phyloP scores from a whole-genome alignment of 768 basidiomycete genomes.

The Boletus bicolor region DNA sequence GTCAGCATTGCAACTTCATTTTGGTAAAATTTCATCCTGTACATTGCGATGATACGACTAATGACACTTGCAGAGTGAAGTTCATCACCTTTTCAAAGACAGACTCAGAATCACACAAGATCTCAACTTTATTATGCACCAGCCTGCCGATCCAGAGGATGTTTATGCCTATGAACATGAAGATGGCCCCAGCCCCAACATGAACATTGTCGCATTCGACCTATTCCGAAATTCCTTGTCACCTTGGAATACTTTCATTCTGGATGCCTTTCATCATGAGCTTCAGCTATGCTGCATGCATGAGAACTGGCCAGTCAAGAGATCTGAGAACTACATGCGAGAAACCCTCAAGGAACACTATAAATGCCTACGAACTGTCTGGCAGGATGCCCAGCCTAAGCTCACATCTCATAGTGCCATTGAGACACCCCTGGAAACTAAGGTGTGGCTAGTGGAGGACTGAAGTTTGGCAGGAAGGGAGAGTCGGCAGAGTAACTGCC shows the following conservation, averaged over 20 bases:
- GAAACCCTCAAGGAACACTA: background rate
- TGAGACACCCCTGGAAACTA: no score
- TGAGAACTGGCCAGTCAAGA: background rate
- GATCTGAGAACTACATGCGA: background rate
- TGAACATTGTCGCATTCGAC: background rate
- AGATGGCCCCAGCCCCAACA: conserved; percentile 4
- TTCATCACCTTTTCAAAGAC: conserved; percentile 11
- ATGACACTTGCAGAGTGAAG: background rate
- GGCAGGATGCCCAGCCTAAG: background rate
- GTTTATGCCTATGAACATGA: conserved; percentile 5
- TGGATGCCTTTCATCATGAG: background rate
- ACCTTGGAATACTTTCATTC: conserved; percentile 5
- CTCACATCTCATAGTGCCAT: background rate
- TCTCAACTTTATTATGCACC: background rate
- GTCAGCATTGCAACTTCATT: conserved; percentile 1
- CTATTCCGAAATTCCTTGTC: background rate
- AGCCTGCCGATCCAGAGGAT: background rate
- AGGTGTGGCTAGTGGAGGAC: no score
- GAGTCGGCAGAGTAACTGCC: no score
- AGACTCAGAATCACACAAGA: conserved; percentile 5
- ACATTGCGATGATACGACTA: no score
- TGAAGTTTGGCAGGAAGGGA: no score
- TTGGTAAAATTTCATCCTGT: background rate
- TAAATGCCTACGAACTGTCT: background rate
- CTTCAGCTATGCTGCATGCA: background rate